Evolutionary conservation across 352 stramenopile genomes (phyloP), one percentile per base, ranked within the genome.

Genomic region (Phytophthora cactorum): DNA sequence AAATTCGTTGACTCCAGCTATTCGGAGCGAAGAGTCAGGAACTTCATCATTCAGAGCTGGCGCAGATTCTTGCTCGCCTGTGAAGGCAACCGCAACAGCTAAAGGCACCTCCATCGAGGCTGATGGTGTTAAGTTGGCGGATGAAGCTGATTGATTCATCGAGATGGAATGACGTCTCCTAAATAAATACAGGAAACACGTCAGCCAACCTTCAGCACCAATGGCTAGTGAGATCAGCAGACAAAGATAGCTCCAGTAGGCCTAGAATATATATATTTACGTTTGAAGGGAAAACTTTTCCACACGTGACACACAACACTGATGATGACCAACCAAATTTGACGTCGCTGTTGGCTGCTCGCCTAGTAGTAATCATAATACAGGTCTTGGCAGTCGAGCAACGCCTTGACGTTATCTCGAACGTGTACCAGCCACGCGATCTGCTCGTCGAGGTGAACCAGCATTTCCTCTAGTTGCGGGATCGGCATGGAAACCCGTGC

Each of bases 401-500:
- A 59, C 38, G 87, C 84, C 49, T 90, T 84, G 49, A 86, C 72
- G 49, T 95, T 92, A 73, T 93, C 79, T 41, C 87, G 84, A 29
- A 89, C 73, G 7, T 86, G 82, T 41, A 88, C 78, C 49, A 95
- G 72, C 75, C 77, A 86, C 47, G 72, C 74, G 31, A 90, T 77
- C 38, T 91, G 84, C 36, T 86, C 75, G 46, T 93, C 83, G 0
- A 92, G 57, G 44, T 86, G 84, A 15, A 66, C 68, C 25, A 93
- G 62, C 74, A 96, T 93, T 61, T 96, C 86, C 51, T 96, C 86
- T 2, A 96, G 51, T 51, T 91, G 85, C 45, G 86, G 83, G 49
- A 96, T 90, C 46, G 85, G 73, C 28, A 93, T 59, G 1, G 81
- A 81, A 14, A 86, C 73, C 52, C 77, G 90, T 43, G 82, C 73